phyloP scores from a whole-genome alignment of 192 early-diverging fungal species.

The Coemansia sp. region DNA sequence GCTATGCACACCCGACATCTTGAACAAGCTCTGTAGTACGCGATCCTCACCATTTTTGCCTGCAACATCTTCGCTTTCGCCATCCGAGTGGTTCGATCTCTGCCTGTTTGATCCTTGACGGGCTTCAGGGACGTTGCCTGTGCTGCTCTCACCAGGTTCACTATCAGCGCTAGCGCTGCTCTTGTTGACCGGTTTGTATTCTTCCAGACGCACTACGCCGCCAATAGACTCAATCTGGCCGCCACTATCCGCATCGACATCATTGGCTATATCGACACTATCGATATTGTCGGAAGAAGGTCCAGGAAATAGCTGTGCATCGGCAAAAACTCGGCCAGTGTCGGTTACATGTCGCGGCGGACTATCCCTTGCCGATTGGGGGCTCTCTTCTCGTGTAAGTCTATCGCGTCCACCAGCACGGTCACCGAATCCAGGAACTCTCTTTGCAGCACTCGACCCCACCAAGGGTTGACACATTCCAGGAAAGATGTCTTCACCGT shows the following conservation, averaged over 20 bases:
- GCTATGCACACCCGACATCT: conserved; percentile 83
- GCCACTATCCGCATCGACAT: conserved; percentile 11
- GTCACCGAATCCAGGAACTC: conserved; percentile 40
- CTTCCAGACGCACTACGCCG: conserved; percentile 33
- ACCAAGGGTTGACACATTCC: neutral
- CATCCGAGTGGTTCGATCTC: neutral
- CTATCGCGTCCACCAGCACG: conserved; percentile 29
- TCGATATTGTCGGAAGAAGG: neutral
- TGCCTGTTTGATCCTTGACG: conserved; percentile 4
- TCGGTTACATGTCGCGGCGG: conserved; percentile 58
- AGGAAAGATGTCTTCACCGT: neutral
- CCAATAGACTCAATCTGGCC: conserved; percentile 20
- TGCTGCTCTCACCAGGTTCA: neutral
- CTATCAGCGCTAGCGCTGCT: conserved; percentile 4
- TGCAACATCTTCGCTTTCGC: neutral
- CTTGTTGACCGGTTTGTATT: conserved; percentile 17
- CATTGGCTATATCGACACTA: neutral
- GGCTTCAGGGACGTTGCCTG: neutral
- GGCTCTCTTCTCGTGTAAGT: conserved; percentile 18
- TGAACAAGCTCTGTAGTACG: conserved; percentile 80
- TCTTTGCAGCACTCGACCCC: neutral
- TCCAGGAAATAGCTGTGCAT: conserved; percentile 62
- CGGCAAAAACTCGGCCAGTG: conserved; percentile 83
- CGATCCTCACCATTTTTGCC: conserved; percentile 54
- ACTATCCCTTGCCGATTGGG: neutral